Percentiles rank a stretch among this genome's conserved stretches.
phyloP scores from a whole-genome alignment of 345 rosid species.

The Brassica juncea region DNA sequence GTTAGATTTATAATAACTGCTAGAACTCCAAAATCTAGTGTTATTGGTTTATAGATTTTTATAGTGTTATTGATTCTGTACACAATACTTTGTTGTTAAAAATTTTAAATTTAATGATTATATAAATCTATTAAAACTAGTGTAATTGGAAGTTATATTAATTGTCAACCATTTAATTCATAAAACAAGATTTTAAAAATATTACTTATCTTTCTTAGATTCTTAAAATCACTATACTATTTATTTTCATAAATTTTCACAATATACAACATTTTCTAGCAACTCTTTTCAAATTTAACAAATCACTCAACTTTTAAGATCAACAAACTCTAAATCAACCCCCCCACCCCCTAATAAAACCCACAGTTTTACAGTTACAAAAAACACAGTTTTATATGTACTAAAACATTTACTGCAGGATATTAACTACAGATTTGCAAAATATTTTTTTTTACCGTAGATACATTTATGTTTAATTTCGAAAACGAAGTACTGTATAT shows the following conservation, averaged over 20 bases:
- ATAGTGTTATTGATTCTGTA: too few relatives aligned
- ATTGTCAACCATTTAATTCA: background rate
- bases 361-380: background rate
- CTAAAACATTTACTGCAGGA: background rate
- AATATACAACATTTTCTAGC: too few relatives aligned
- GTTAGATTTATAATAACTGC: background rate
- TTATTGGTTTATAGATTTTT: too few relatives aligned
- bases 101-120: background rate
- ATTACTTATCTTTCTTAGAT: too few relatives aligned
- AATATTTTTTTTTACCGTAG: too few relatives aligned
- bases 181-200: too few relatives aligned
- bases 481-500: slow-evolving; percentile 8
- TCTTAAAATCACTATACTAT: background rate
- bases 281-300: too few relatives aligned
- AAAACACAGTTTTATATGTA: background rate
- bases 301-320: background rate
- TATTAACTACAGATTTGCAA: background rate
- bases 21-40: background rate
- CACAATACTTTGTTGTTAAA: background rate
- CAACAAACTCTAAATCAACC: background rate
- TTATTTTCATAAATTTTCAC: too few relatives aligned
- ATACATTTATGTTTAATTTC: background rate
- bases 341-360: background rate
- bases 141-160: background rate
- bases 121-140: background rate